Evolutionary conservation across 2,329 filamentous ascomycete genomes (phyloP).

Genomic region (Aschersonia sp.): DNA sequence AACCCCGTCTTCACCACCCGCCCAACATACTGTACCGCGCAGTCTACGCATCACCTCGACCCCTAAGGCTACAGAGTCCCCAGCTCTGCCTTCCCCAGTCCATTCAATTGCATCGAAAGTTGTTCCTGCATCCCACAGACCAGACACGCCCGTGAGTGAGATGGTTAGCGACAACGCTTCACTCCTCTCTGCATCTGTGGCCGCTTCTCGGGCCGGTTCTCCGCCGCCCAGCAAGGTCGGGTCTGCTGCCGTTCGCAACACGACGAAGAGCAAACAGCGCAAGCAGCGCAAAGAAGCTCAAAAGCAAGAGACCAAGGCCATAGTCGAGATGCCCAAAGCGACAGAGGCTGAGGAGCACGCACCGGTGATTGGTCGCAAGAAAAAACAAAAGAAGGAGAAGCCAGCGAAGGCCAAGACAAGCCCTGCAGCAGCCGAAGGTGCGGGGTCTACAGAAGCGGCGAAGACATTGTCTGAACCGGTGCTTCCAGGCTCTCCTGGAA

Average conservation of each 20-base stretch:
- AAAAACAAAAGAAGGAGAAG: conserved; percentile 72
- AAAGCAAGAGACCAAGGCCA: conserved; percentile 45
- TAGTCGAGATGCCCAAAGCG: conserved; percentile 31
- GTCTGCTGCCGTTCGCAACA: conserved; percentile 51
- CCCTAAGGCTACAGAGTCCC: conserved; percentile 42
- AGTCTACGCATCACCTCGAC: conserved; percentile 48
- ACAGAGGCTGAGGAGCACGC: conserved; percentile 45
- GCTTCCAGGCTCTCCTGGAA: background rate
- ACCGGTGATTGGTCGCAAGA: conserved; percentile 67
- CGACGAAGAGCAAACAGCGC: conserved; percentile 66
- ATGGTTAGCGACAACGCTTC: conserved; percentile 65
- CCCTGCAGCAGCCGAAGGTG: conserved; percentile 2
- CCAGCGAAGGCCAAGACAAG: conserved; percentile 11
- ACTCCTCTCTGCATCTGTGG: conserved; percentile 56
- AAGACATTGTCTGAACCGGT: background rate
- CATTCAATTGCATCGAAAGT: conserved; percentile 14
- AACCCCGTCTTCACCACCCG: conserved; percentile 30
- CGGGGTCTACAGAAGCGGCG: background rate
- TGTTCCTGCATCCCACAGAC: conserved; percentile 28
- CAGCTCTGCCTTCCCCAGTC: conserved; percentile 22
- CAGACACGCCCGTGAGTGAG: conserved; percentile 63
- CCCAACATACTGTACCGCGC: conserved; percentile 39
- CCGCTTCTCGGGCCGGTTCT: conserved; percentile 53
- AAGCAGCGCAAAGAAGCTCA: conserved; percentile 58
- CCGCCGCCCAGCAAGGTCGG: conserved; percentile 53